Percentiles rank a stretch among this genome's conserved stretches.
Evolutionary conservation across 2,329 filamentous ascomycete species (phyloP).

Genomic region (Colletotrichum tanaceti): DNA sequence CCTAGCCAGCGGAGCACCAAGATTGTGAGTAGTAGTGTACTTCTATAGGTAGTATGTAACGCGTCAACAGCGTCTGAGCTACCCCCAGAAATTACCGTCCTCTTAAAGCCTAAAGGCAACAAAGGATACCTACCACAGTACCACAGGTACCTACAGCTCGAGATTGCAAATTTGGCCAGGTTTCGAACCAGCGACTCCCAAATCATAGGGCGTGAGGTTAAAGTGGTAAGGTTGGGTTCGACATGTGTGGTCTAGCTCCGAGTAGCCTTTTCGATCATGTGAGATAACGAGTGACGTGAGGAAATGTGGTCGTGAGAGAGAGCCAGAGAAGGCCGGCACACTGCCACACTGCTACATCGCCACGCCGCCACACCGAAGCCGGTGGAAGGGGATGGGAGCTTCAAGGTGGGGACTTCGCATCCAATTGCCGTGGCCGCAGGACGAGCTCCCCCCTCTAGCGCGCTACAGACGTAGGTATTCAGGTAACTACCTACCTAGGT

Average conservation of each 20-base stretch:
- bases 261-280: neutral
- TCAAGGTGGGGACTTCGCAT: slow-evolving; percentile 18
- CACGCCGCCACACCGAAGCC: slow-evolving; percentile 38
- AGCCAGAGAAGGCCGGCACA: neutral
- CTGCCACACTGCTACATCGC: too few relatives aligned
- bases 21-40: too few relatives aligned
- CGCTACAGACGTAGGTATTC: too few relatives aligned
- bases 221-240: neutral
- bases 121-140: neutral
- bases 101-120: neutral
- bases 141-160: neutral
- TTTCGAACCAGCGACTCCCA: neutral
- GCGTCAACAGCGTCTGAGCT: neutral
- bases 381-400: slow-evolving; percentile 28
- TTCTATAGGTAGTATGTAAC: too few relatives aligned
- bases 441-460: too few relatives aligned
- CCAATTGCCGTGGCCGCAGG: slow-evolving; percentile 7
- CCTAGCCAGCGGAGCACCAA: neutral
- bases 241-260: neutral
- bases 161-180: neutral
- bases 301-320: neutral
- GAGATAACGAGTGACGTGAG: neutral
- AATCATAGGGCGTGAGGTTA: neutral
- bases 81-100: neutral
- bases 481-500: neutral